phyloP scores from a whole-genome alignment of 164 flowering plant species.

The Magnolia changhungtana region DNA sequence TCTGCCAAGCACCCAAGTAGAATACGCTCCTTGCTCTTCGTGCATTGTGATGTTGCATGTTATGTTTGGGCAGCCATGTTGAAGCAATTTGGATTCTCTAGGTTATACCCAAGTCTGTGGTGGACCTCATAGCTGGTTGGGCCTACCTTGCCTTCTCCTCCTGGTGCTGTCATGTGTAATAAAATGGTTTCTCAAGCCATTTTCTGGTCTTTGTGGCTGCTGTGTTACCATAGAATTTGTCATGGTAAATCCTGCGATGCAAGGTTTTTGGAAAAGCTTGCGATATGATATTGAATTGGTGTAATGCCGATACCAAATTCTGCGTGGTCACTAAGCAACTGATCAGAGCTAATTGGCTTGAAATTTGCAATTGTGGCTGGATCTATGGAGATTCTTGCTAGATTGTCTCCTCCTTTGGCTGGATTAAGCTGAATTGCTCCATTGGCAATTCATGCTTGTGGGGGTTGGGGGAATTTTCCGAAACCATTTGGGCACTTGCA shows the following conservation, averaged over 20 bases:
- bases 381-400: background rate
- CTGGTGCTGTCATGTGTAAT: too few species aligned
- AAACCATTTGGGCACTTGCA: background rate
- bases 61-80: background rate
- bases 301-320: too few species aligned
- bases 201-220: too few species aligned
- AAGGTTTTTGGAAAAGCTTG: too few species aligned
- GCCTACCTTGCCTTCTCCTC: too few species aligned
- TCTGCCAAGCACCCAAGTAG: background rate
- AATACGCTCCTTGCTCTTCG: background rate
- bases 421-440: background rate
- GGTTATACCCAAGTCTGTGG: background rate
- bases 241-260: too few species aligned
- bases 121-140: background rate
- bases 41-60: background rate
- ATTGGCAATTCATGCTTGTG: background rate
- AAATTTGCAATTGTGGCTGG: background rate
- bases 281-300: too few species aligned
- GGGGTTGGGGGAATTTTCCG: background rate
- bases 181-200: too few species aligned
- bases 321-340: too few species aligned
- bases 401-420: background rate
- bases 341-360: background rate
- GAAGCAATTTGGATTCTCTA: background rate
- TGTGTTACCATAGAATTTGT: too few species aligned